phyloP scores from a whole-genome alignment of 164 flowering plant species.

The Buxus sempervirens region DNA sequence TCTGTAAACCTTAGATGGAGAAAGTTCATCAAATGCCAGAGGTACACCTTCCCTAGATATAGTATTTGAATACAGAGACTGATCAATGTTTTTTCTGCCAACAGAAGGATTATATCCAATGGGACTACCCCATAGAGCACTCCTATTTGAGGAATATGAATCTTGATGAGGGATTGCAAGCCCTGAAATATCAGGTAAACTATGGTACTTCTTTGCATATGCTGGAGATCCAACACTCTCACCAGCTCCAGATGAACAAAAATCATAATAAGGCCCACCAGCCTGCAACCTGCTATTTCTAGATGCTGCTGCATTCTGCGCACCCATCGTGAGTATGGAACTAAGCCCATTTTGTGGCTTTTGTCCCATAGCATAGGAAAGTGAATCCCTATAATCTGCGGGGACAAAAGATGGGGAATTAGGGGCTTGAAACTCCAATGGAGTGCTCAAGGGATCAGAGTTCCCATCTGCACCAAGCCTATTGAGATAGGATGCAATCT shows the following conservation, averaged over 20 bases:
- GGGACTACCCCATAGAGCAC: conserved; percentile 42
- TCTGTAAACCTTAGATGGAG: conserved; percentile 54
- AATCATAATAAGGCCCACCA: conserved; percentile 44
- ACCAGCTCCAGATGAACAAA: conserved; percentile 31
- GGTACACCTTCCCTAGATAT: conserved; percentile 45
- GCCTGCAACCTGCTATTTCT: conserved; percentile 44
- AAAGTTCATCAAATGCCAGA: conserved; percentile 50
- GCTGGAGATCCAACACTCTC: conserved; percentile 30
- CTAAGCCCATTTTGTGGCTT: conserved; percentile 45
- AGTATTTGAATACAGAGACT: conserved; percentile 28
- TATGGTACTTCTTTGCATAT: conserved; percentile 73
- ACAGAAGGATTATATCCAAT: conserved; percentile 46
- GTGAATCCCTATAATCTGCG: conserved; percentile 43
- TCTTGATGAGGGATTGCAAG: conserved; percentile 42
- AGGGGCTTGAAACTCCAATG: conserved; percentile 33
- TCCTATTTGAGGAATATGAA: conserved; percentile 31
- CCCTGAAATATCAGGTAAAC: conserved; percentile 92
- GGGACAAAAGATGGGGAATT: conserved; percentile 41
- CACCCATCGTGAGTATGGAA: conserved; percentile 40
- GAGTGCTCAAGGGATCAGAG: conserved; percentile 32
- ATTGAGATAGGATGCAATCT: conserved; percentile 57
- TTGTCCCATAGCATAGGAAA: conserved; percentile 38
- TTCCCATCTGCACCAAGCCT: conserved; percentile 44
- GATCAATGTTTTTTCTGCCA: conserved; percentile 35
- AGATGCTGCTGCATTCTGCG: conserved; percentile 45